Evolutionary conservation across 495 filamentous ascomycete genomes (phyloP).

Genomic region (Lasiosphaeris hirsuta): DNA sequence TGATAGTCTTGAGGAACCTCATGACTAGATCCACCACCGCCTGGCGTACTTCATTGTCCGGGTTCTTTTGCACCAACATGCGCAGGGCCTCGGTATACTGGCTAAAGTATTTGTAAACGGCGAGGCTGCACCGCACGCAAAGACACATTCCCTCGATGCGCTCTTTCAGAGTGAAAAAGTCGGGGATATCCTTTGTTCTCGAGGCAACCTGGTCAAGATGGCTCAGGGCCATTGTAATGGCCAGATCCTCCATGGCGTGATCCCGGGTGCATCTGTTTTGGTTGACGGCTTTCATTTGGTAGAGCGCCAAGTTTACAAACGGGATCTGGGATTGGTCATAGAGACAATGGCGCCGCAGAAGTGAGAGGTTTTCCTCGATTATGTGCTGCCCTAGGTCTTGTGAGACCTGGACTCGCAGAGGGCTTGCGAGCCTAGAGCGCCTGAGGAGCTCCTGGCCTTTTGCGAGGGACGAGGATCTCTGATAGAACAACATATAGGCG

Average conservation of each 20-base stretch:
- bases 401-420: conserved; percentile 57
- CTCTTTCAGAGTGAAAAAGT: conserved; percentile 55
- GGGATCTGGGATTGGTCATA: conserved; percentile 68
- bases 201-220: conserved; percentile 78
- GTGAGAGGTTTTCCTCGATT: conserved; percentile 64
- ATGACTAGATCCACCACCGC: conserved; percentile 56
- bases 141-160: conserved; percentile 54
- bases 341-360: conserved; percentile 76
- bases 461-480: conserved; percentile 67
- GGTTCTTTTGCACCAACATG: conserved; percentile 65
- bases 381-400: conserved; percentile 58
- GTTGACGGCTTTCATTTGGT: conserved; percentile 40
- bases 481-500: conserved; percentile 98
- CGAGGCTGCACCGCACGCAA: conserved; percentile 54
- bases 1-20: conserved; percentile 50
- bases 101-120: conserved; percentile 62
- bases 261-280: conserved; percentile 44
- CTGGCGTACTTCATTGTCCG: conserved; percentile 57
- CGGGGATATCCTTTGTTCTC: conserved; percentile 64
- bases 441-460: conserved; percentile 41
- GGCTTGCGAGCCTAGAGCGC: conserved; percentile 32
- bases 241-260: conserved; percentile 56
- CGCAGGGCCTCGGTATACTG: conserved; percentile 55
- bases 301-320: conserved; percentile 63
- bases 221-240: conserved; percentile 65